A percentile compares a stretch with the other conserved stretches of the same genome.
Conservation (phyloP, 129 eudicot species). For the Lonicera japonica region DNA sequence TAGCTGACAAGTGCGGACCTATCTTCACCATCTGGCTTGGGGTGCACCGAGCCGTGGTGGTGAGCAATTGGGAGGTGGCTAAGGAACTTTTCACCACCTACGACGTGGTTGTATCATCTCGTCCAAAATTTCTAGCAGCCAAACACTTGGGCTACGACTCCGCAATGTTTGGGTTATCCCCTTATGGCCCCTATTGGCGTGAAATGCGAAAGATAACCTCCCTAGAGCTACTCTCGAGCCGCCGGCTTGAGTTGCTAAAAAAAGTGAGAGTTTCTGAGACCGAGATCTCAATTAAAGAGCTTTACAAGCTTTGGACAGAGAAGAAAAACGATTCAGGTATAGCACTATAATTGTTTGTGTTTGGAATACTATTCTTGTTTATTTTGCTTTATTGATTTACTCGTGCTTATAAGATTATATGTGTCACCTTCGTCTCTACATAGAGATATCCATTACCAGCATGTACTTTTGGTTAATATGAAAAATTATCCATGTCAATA, state of each 20-base stretch:
- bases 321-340: not conserved
- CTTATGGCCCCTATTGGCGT: conserved; percentile 34
- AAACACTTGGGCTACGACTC: conserved; percentile 18
- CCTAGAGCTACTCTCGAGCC: conserved; percentile 22
- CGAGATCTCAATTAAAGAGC: conserved; percentile 3
- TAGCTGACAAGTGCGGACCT: conserved; percentile 35
- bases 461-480: too few relatives aligned
- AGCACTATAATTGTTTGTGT: too few relatives aligned
- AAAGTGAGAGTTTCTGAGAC: conserved; percentile 16
- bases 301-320: conserved; percentile 12
- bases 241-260: conserved; percentile 15
- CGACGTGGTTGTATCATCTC: conserved; percentile 15
- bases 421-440: too few relatives aligned
- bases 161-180: conserved; percentile 32
- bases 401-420: too few relatives aligned
- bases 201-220: conserved; percentile 21
- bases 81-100: conserved; percentile 21
- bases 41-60: conserved; percentile 15
- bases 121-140: conserved; percentile 13
- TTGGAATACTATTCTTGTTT: too few relatives aligned
- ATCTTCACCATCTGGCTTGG: conserved; percentile 27
- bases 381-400: too few relatives aligned
- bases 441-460: too few relatives aligned
- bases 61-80: conserved; percentile 24
- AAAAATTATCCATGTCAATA: too few relatives aligned